A percentile compares a stretch with the other conserved stretches of the same genome.
These are phyloP conservation scores for Zelonia costaricensis DNA, from an alignment of 208 protist species.

Conservation along the genomic window DNA sequence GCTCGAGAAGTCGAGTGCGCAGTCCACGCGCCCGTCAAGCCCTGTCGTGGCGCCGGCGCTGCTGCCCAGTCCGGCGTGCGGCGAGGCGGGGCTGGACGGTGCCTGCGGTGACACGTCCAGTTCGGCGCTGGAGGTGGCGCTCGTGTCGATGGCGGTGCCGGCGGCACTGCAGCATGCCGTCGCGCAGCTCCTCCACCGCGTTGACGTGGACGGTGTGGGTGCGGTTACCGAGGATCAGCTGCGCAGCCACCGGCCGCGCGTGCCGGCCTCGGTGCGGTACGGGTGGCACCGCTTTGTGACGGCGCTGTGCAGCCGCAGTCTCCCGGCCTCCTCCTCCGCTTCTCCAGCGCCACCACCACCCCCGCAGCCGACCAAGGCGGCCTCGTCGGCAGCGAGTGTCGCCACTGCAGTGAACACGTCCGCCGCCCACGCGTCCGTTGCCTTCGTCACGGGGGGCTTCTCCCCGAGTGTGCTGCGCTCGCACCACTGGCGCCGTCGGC, in stretches of 20 bases:
- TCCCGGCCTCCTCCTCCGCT: not conserved
- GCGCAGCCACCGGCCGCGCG: conserved; percentile 24
- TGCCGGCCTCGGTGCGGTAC: conserved; percentile 22
- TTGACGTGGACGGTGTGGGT: conserved; percentile 9
- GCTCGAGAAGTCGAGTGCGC: conserved; percentile 12
- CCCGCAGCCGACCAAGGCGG: no score
- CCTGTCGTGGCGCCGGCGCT: not conserved
- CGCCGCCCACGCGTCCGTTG: no score
- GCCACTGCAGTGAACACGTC: no score
- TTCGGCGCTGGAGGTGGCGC: not conserved
- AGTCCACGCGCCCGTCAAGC: not conserved
- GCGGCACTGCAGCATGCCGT: conserved; percentile 28
- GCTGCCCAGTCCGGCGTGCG: no score
- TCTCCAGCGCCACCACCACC: not conserved
- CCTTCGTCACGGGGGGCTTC: conserved; percentile 3
- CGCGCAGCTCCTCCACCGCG: conserved; percentile 17
- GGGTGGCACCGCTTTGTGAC: conserved; percentile 35
- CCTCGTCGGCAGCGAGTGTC: no score
- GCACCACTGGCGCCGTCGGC: conserved; percentile 19
- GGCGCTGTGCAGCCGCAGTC: conserved; percentile 14
- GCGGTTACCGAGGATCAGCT: conserved; percentile 28
- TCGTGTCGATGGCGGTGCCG: conserved; percentile 27
- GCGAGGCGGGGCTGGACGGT: no score
- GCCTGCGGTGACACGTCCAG: no score
- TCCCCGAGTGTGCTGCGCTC: conserved; percentile 16